Percentiles rank a stretch among this genome's conserved stretches.
These are phyloP conservation scores for Tolypocladium tundrense DNA, from an alignment of 2,329 filamentous ascomycete genomes.

Conservation along the genomic window DNA sequence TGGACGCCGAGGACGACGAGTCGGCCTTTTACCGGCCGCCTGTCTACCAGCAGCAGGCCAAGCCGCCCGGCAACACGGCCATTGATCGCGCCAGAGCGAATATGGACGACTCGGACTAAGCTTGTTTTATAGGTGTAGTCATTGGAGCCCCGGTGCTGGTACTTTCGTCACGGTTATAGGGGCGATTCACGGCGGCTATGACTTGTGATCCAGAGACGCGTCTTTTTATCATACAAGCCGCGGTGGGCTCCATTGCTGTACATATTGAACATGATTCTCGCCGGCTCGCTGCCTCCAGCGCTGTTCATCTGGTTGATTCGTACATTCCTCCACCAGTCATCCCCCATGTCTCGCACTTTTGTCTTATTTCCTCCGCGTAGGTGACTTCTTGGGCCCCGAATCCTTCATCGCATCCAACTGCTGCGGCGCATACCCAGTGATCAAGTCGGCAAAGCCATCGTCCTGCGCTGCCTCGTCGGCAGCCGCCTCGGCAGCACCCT, in stretches of 20 bases:
- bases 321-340: background rate
- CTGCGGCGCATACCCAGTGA: constrained; percentile 37
- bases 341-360: background rate
- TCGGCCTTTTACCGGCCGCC: constrained; percentile 55
- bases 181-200: background rate
- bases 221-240: constrained; percentile 25
- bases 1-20: constrained; percentile 87
- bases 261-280: constrained; percentile 15
- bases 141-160: background rate
- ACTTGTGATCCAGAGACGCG: constrained; percentile 12
- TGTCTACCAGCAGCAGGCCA: constrained; percentile 39
- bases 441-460: constrained; percentile 36
- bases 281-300: constrained; percentile 1
- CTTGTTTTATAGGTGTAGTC: background rate
- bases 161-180: background rate
- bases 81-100: constrained; percentile 48
- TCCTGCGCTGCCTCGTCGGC: constrained; percentile 14
- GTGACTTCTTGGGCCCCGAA: constrained; percentile 29
- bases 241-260: constrained; percentile 21
- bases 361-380: constrained; percentile 36
- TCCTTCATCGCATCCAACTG: constrained; percentile 24
- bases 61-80: constrained; percentile 45
- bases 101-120: constrained; percentile 50
- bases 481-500: constrained; percentile 15
- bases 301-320: constrained; percentile 1